Evolutionary conservation across 441 rosid species (phyloP).

Genomic region (Codiaeum variegatum): DNA sequence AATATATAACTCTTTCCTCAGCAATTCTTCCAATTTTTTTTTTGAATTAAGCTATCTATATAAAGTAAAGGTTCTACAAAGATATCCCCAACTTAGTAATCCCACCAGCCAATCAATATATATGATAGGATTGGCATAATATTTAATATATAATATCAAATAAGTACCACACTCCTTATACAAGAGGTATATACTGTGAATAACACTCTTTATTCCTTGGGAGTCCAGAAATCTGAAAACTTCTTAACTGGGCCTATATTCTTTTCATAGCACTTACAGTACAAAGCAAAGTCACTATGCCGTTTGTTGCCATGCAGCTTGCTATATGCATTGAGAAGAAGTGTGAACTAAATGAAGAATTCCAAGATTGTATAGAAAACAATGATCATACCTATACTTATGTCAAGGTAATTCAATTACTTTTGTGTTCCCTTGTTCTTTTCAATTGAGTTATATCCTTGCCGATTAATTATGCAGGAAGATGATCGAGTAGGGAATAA

Average conservation of each 20-base stretch:
- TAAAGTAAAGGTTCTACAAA: no score
- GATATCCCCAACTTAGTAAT: no score
- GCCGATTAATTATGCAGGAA: slow-evolving; percentile 54
- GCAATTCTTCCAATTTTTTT: no score
- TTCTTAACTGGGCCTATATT: background rate
- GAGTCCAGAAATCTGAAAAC: background rate
- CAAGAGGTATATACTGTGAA: no score
- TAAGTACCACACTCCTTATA: no score
- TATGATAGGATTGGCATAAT: no score
- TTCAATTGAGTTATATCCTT: slow-evolving; percentile 23
- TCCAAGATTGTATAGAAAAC: slow-evolving; percentile 79
- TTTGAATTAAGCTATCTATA: no score
- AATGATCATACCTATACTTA: slow-evolving; percentile 40
- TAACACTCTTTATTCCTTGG: background rate
- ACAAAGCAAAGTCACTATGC: slow-evolving; percentile 14
- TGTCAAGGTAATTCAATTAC: slow-evolving; percentile 40
- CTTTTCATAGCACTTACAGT: slow-evolving; percentile 6
- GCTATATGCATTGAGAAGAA: slow-evolving; percentile 93
- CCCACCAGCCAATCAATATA: no score
- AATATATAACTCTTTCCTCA: no score
- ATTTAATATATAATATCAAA: no score
- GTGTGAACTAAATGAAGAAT: slow-evolving; percentile 79
- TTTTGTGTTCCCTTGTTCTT: slow-evolving; percentile 11
- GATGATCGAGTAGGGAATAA: slow-evolving; percentile 34
- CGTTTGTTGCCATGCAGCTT: slow-evolving; percentile 59